Base-by-base conservation (phyloP, 805 yeast species). In the Lipomyces kockii region DNA sequence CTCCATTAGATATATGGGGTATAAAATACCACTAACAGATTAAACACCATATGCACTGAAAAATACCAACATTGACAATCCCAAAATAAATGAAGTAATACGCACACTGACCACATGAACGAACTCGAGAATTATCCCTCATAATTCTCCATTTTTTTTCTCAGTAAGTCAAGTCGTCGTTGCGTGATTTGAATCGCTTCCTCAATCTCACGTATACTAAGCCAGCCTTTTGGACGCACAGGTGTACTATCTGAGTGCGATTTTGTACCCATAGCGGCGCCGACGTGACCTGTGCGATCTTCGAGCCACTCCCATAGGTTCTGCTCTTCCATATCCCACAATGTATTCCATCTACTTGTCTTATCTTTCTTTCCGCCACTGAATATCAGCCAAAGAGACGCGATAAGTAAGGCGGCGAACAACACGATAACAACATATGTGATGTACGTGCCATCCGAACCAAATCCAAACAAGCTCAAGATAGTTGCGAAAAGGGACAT, bases 281-380 rank as follows among this genome's bases (percentile, higher is more conserved):
- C 78, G 34, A 58, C 60, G 55, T 62, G 60, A 49, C 74, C 73
- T 11, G 79, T 78, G 49, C 85, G 81, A 67, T 79, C 80, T 55
- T 82, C 82, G 55, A 90, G 81, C 97, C 97, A 90, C 58, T 85
- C 83, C 95, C 95, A 90, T 56, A 90, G 74, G 29, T 83, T 83
- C 20, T 83, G 80, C 76, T 90, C 92, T 67, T 86, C 84, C 64
- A 71, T 57, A 60, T 67, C 66, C 73, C 70, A 61, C 12, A 63
- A 7, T 9, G 58, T 57, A 29, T 63, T 54, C 61, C 72, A 58
- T 57, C 27, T 35, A 32, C 39, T 49, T 29, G 14, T 17, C 53
- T 9, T 56, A 59, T 34, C 34, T 39, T 20, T 58, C 55, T 37
- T 34, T 17, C n/a, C 57, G 9, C 63, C 60, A 17, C 58, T 51